Evolutionary conservation across 768 basidiomycete species (phyloP).

Genomic region (Cystofilobasidium capitatum): DNA sequence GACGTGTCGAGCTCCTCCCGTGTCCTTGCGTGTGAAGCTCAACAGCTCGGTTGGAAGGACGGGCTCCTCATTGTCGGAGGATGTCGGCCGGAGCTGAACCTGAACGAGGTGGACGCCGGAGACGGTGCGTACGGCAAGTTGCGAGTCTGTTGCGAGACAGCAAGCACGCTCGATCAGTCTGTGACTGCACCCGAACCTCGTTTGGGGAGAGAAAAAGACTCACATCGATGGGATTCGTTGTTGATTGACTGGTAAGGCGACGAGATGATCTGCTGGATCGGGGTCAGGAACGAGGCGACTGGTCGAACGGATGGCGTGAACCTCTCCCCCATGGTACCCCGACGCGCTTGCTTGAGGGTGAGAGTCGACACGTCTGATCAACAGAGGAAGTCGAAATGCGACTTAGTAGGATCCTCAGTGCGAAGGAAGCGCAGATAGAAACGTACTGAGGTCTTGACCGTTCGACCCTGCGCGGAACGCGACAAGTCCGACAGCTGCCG

Average conservation of each 20-base stretch:
- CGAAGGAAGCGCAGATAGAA: too few species aligned
- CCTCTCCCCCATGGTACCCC: background rate
- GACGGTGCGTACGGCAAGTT: constrained; percentile 10
- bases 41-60: background rate
- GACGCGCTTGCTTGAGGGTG: background rate
- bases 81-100: background rate
- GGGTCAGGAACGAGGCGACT: constrained; percentile 3
- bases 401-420: background rate
- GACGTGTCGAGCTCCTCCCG: constrained; percentile 8
- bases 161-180: background rate
- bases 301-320: constrained; percentile 12
- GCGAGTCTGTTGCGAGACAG: background rate
- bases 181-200: too few species aligned
- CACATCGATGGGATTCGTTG: background rate
- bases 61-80: background rate
- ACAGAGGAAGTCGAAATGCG: background rate
- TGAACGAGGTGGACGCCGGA: constrained; percentile 5
- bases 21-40: background rate
- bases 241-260: constrained; percentile 9
- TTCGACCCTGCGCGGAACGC: constrained; percentile 10
- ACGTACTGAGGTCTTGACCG: constrained; percentile 22
- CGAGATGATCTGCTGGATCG: constrained; percentile 21
- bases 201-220: too few species aligned
- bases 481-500: constrained; percentile 5
- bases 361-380: constrained; percentile 16